Evolutionary conservation across 192 early-diverging fungal genomes (phyloP), one percentile per base, ranked within the genome.

Genomic region (Coemansia sp.): DNA sequence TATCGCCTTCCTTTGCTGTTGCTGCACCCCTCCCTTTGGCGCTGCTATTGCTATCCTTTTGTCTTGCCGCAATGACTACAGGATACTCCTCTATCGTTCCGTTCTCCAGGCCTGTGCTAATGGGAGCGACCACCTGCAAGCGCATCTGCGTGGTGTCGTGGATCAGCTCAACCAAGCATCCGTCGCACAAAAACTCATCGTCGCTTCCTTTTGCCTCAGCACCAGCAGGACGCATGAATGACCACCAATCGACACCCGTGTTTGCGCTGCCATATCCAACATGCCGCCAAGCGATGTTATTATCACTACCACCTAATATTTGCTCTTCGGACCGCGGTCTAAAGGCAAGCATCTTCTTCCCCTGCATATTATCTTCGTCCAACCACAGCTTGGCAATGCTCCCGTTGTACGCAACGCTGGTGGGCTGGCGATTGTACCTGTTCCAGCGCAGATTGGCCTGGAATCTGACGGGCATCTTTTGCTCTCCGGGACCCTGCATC

Each of bases 391-490:
- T 59, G 32, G 57, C 57, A 41, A 59, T 59, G 37, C 57, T 59
- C 12, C 95, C 95, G 51, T 54, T 54, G 78, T 88, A 99, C 0
- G 90, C 95, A 9, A 99, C 67, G 69, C 94, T 94, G 8, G 95
- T 72, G 7, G 98, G 98, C 73, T 94, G 93, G 45, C 87, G 62
- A 16, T 80, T 63, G 26, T 97, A 90, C 54, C 87, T 75, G 76
- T 87, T 95, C 40, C 95, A 95, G 41, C 85, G 62, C 36, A 99
- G 77, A 37, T 86, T 78, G 26, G 95, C 94, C 75, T 99, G 98
- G 85, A 99, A 99, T n/a, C 95, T 76, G 4, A 93, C 93, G 72
- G 91, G 90, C 98, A 99, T 99, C 48, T 90, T 87, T 12, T 90
- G 89, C 74, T 96, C 94, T 6, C 96, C 96, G 6, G 88, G 77